Evolutionary conservation across 2,329 filamentous ascomycete species (phyloP), one percentile per base, ranked within the genome.

Genomic region (Emmonsiellopsis sp.): DNA sequence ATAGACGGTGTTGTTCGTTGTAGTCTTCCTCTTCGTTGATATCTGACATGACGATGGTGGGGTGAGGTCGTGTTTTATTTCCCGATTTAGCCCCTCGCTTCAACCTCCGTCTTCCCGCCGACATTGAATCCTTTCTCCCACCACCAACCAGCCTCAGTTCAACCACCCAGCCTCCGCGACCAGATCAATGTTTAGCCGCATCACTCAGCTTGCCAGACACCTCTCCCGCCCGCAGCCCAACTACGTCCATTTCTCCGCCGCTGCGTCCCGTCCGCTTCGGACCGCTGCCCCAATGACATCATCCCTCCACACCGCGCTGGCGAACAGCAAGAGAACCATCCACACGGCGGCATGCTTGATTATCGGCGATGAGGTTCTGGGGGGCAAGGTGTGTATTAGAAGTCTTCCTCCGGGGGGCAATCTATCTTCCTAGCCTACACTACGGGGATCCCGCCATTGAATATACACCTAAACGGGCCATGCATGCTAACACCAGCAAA

Each of bases 291-390:
- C 63, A 53, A 74, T 74, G 71, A 72, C 71, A 72, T 74, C 72
- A 72, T 71, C 67, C 53, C 59, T 60, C 1, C 49, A 50, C 33
- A 59, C 60, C 53, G 61, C 60, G 51, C 55, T 61, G 47, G 61
- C 61, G 46, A 68, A 65, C 48, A 61, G 60, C 58, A 64, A 63
- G 49, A 76, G 84, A 65, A 83, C 80, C 56, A 94, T 97, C 61
- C 84, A 89, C 66, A 96, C 91, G 46, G 93, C 92, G 9, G 92
- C 87, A 53, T 95, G 89, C 69, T 73, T 97, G 58, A 90, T 98
- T 56, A 97, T 98, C 63, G 92, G 92, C n/a, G 92, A 97, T 72
- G 92, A 96, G 70, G 90, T 97, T 5, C 77, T 97, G 3, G 91
- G 90, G 21, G 92, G 93, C 62, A 97, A 97, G 85, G 91, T 89